These are phyloP conservation scores for Ophiocordyceps sinensis DNA, from an alignment of 2,329 filamentous ascomycete species.

Conservation along the genomic window DNA sequence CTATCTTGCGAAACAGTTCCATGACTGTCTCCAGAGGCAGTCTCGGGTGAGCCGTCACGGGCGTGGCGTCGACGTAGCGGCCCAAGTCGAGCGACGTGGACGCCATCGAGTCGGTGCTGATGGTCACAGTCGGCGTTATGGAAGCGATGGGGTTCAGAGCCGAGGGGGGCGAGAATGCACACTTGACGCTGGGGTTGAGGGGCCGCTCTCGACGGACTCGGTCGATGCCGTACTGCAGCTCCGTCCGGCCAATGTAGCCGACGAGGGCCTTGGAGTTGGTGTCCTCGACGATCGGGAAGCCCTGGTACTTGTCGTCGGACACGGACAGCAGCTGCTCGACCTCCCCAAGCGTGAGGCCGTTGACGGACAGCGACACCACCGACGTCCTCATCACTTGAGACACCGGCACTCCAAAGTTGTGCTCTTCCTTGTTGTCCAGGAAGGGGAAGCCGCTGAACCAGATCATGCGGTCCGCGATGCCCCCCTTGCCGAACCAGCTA, in stretches of 20 bases:
- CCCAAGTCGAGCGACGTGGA: slow-evolving; percentile 60
- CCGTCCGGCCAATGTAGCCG: slow-evolving; percentile 86
- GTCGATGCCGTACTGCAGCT: slow-evolving; percentile 81
- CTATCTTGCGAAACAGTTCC: slow-evolving; percentile 98
- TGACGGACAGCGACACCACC: slow-evolving; percentile 58
- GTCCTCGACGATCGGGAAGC: slow-evolving; percentile 83
- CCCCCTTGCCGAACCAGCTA: slow-evolving; percentile 84
- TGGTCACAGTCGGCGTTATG: slow-evolving; percentile 33
- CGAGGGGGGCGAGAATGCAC: slow-evolving; percentile 49
- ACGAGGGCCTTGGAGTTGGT: slow-evolving; percentile 54
- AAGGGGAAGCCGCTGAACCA: slow-evolving; percentile 98
- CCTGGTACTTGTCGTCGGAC: slow-evolving; percentile 69
- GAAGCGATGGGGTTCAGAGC: slow-evolving; percentile 17
- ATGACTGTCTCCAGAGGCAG: slow-evolving; percentile 92
- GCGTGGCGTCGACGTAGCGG: slow-evolving; percentile 77
- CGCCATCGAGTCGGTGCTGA: slow-evolving; percentile 40
- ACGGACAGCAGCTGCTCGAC: slow-evolving; percentile 65
- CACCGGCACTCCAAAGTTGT: slow-evolving; percentile 89
- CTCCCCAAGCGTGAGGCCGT: slow-evolving; percentile 59
- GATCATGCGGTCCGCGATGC: slow-evolving; percentile 96
- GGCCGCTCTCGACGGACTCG: slow-evolving; percentile 57
- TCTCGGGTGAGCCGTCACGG: slow-evolving; percentile 79
- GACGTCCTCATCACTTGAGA: slow-evolving; percentile 76
- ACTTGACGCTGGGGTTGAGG: slow-evolving; percentile 50
- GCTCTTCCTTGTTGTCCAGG: slow-evolving; percentile 93